These are phyloP conservation scores for Podila minutissima DNA, from an alignment of 192 early-diverging fungal genomes.

Conservation along the genomic window DNA sequence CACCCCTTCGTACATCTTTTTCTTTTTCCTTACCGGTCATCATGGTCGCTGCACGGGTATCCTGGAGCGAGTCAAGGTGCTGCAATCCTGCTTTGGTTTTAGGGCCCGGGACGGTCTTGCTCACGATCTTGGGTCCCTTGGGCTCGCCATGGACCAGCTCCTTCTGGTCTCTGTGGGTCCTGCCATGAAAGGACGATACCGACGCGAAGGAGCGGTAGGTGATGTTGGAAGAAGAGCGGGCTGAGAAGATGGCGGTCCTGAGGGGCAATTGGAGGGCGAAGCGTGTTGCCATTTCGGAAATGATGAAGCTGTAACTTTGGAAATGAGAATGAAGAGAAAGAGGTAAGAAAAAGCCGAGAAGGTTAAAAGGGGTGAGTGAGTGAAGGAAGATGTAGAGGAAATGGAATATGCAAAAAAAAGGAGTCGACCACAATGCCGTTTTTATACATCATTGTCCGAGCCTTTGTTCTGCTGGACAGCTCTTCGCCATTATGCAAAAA, in stretches of 20 bases:
- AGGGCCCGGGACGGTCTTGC: conserved; percentile 69
- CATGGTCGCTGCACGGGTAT: conserved; percentile 73
- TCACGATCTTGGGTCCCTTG: conserved; percentile 57
- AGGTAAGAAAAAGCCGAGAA: neutral
- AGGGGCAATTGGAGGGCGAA: neutral
- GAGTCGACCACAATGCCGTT: no score
- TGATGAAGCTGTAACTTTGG: neutral
- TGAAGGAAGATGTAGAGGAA: neutral
- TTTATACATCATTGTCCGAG: no score
- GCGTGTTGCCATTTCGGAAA: neutral
- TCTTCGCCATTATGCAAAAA: no score
- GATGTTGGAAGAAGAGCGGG: no score
- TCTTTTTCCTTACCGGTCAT: conserved; percentile 46
- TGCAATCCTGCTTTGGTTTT: conserved; percentile 61
- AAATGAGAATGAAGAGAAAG: neutral
- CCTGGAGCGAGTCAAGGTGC: conserved; percentile 64
- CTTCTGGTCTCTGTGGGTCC: conserved; percentile 29
- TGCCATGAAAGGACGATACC: neutral
- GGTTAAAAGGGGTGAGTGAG: no score
- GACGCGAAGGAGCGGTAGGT: neutral
- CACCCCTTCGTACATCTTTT: no score
- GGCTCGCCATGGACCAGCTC: conserved; percentile 63
- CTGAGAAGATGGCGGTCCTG: no score
- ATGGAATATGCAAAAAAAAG: neutral
- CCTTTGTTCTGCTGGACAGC: no score